Evolutionary conservation across 345 rosid species (phyloP).

Genomic region (Eucalyptus marginata): DNA sequence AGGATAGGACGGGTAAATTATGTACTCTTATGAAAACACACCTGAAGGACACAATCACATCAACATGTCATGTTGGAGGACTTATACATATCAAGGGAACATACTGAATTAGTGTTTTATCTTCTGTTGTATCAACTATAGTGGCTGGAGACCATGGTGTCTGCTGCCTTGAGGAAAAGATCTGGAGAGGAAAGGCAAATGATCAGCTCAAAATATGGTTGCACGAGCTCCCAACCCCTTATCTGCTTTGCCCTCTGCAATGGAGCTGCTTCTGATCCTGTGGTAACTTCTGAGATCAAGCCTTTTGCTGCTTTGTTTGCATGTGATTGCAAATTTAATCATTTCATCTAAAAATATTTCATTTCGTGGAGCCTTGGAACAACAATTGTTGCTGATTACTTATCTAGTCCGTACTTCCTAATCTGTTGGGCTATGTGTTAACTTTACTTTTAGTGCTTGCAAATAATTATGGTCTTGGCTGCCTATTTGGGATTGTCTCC

Average conservation of each 20-base stretch:
- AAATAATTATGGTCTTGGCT: not conserved
- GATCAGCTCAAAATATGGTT: slow-evolving; percentile 48
- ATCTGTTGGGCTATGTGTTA: not conserved
- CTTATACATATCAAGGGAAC: not conserved
- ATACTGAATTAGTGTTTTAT: not conserved
- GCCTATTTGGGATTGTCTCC: not conserved
- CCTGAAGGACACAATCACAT: not conserved
- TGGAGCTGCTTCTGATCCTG: slow-evolving; percentile 78
- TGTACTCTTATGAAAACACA: not conserved
- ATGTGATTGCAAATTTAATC: not conserved
- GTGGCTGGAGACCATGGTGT: slow-evolving; percentile 84
- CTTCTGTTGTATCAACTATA: not conserved
- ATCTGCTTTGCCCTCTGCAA: slow-evolving; percentile 82
- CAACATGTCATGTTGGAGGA: not conserved
- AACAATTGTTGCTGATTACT: not conserved
- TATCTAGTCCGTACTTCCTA: not conserved
- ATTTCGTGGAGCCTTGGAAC: not conserved
- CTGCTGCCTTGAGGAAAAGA: slow-evolving; percentile 67
- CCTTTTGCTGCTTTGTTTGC: not conserved
- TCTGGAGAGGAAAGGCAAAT: slow-evolving; percentile 56
- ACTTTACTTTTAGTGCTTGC: not conserved
- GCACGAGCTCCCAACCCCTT: slow-evolving; percentile 36
- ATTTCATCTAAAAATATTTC: not conserved
- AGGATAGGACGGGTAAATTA: slow-evolving; percentile 60
- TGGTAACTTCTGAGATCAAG: slow-evolving; percentile 29